Conservation (phyloP, 2,329 filamentous ascomycete species). For the Cordyceps javanica region DNA sequence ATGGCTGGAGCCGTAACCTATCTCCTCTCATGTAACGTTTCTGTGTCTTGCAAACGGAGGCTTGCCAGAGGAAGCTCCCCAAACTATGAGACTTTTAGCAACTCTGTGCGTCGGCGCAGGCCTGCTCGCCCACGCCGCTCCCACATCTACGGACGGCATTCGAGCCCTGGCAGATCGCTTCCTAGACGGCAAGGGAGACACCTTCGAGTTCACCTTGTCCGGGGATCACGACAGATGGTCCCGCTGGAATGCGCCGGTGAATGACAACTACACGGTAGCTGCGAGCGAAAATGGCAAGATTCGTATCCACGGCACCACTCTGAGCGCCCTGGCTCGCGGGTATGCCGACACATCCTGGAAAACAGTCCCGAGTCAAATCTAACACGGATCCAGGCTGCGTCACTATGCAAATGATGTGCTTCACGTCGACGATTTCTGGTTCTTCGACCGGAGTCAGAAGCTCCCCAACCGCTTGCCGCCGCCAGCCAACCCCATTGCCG, state of each 20-base stretch:
- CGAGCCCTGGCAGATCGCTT: conserved; percentile 16
- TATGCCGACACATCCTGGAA: neutral
- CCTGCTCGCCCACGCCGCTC: neutral
- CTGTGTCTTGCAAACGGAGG: neutral
- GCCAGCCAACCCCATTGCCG: neutral
- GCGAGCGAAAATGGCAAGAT: conserved; percentile 14
- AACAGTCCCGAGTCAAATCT: neutral
- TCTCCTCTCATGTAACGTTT: neutral
- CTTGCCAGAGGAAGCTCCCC: neutral
- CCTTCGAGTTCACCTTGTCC: conserved; percentile 16
- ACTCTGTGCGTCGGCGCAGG: neutral
- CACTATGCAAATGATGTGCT: conserved; percentile 18
- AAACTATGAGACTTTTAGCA: neutral
- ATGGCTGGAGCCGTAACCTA: neutral
- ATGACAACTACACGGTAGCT: conserved; percentile 19
- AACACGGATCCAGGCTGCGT: conserved; percentile 9
- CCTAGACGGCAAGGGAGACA: conserved; percentile 12
- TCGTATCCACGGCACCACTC: conserved; percentile 16
- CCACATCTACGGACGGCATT: conserved; percentile 16
- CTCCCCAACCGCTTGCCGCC: conserved; percentile 8
- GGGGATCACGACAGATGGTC: conserved; percentile 15
- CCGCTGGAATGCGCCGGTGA: conserved; percentile 17
- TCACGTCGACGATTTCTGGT: conserved; percentile 17
- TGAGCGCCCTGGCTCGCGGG: conserved; percentile 19
- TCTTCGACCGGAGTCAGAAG: conserved; percentile 9